Evolutionary conservation across 148 eudicot genomes (phyloP).

Genomic region (Persicaria maculosa): DNA sequence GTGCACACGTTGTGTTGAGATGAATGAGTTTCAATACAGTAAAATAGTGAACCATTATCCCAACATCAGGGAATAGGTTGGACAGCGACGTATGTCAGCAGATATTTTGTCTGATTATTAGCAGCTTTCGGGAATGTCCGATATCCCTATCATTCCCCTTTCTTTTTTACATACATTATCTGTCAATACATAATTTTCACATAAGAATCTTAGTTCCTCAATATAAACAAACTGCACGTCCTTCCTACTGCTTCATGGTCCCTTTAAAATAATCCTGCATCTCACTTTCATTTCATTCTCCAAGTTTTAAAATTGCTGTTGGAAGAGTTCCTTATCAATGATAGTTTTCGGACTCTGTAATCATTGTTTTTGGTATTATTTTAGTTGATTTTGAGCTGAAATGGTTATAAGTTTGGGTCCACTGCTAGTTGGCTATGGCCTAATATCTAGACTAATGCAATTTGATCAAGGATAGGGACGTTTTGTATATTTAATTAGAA

Average conservation of each 20-base stretch:
- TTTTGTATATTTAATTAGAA: conserved; percentile 18
- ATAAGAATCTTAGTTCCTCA: neutral
- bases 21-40: conserved; percentile 5
- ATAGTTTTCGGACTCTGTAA: conserved; percentile 1
- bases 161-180: neutral
- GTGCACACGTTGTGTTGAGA: neutral
- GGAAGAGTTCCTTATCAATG: neutral
- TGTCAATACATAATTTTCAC: neutral
- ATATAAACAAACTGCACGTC: conserved; percentile 5
- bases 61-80: neutral
- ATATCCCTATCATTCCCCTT: neutral
- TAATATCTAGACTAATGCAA: neutral
- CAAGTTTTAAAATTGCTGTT: neutral
- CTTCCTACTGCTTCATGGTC: conserved; percentile 7
- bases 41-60: neutral
- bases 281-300: conserved; percentile 8
- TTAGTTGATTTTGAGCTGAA: conserved; percentile 3
- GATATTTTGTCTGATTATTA: neutral
- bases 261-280: conserved; percentile 4
- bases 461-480: conserved; percentile 17
- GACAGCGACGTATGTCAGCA: conserved; percentile 4
- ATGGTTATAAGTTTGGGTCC: neutral
- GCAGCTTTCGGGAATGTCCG: conserved; percentile 12
- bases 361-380: neutral
- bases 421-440: conserved; percentile 6